Conservation (phyloP, 345 rosid genomes). For the Rhodamnia rubescens region DNA sequence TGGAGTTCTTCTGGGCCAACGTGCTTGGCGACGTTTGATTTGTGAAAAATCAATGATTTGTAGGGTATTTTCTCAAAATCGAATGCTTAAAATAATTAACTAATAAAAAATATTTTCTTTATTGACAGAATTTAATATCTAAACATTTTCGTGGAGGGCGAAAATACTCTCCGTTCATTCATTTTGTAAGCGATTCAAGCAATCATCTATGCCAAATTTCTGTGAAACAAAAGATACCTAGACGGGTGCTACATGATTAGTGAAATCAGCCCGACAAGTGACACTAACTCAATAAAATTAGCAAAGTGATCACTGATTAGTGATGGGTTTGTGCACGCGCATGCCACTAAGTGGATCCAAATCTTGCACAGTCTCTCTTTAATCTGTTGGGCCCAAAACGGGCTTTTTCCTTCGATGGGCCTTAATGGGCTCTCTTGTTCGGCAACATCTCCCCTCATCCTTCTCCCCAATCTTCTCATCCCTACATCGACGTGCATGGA, state of each 20-base stretch:
- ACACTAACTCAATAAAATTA: neutral
- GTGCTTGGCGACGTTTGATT: neutral
- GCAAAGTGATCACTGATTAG: neutral
- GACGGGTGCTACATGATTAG: neutral
- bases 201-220: neutral
- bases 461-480: neutral
- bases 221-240: neutral
- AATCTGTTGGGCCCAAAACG: neutral
- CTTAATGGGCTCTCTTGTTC: neutral
- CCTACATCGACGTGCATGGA: neutral
- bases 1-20: neutral
- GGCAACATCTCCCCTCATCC: neutral
- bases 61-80: neutral
- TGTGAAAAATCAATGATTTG: too few species aligned
- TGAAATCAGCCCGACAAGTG: neutral
- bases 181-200: neutral
- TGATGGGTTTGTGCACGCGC: neutral
- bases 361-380: neutral
- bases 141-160: neutral
- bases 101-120: neutral
- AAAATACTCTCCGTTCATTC: neutral
- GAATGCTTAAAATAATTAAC: rapidly evolving
- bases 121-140: neutral
- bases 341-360: neutral
- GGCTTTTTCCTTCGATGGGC: neutral